Evolutionary conservation across 805 yeast genomes (phyloP).

Genomic region (Kazachstania africana): DNA sequence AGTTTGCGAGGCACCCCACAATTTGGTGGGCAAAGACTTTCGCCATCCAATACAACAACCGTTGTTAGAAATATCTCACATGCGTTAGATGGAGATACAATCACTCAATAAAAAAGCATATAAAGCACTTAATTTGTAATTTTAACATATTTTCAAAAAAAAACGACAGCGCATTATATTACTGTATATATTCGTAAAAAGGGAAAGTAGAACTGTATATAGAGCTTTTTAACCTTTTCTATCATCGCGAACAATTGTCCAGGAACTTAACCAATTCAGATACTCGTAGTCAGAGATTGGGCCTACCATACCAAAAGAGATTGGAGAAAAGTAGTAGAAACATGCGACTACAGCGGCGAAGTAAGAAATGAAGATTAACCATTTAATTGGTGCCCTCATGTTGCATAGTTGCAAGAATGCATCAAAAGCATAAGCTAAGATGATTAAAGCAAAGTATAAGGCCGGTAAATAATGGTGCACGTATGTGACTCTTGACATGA

Average conservation of each 20-base stretch:
- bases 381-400: conserved; percentile 22
- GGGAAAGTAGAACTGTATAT: too few species aligned
- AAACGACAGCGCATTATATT: too few species aligned
- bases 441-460: conserved; percentile 65
- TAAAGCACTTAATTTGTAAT: not conserved
- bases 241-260: conserved; percentile 30
- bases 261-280: conserved; percentile 36
- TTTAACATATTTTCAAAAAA: too few species aligned
- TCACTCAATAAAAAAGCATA: conserved; percentile 18
- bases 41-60: conserved; percentile 25
- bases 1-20: conserved; percentile 25
- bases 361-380: conserved; percentile 29
- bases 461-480: conserved; percentile 97
- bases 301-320: conserved; percentile 60
- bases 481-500: conserved; percentile 95
- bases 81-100: conserved; percentile 22
- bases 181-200: too few species aligned
- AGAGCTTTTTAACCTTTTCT: too few species aligned
- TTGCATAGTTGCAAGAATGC: conserved; percentile 20
- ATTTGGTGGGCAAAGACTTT: conserved; percentile 13
- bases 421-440: conserved; percentile 45
- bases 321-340: conserved; percentile 50
- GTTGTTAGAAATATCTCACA: conserved; percentile 19
- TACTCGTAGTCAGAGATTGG: conserved; percentile 30
- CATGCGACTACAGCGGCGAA: conserved; percentile 36